phyloP scores from a whole-genome alignment of 1,139 yeast genomes.

The Blastobotrys raffinosifermentans region DNA sequence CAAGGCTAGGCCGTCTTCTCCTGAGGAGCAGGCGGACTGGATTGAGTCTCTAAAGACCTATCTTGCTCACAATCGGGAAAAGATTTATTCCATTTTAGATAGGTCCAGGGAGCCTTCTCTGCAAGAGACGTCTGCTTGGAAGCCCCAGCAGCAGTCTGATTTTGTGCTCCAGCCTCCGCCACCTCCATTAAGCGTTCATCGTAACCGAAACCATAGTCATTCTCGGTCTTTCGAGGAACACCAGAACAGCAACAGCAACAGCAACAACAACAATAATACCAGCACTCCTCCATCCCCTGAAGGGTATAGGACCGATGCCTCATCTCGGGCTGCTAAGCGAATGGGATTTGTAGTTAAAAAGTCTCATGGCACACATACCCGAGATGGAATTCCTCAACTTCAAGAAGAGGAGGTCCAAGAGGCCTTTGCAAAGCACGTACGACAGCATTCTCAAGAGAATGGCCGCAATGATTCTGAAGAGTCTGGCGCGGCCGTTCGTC shows the following conservation, averaged over 20 bases:
- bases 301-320: slow-evolving; percentile 1
- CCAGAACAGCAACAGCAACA: slow-evolving; percentile 5
- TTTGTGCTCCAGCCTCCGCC: slow-evolving; percentile 11
- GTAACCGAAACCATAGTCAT: too few relatives aligned
- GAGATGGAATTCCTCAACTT: slow-evolving; percentile 1
- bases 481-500: too few relatives aligned
- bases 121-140: neutral
- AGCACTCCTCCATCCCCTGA: slow-evolving; percentile 5
- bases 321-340: slow-evolving; percentile 45
- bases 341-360: slow-evolving; percentile 30
- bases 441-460: slow-evolving; percentile 1
- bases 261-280: neutral
- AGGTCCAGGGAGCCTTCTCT: slow-evolving; percentile 5
- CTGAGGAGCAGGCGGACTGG: slow-evolving; percentile 46
- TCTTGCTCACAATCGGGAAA: slow-evolving; percentile 25
- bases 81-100: slow-evolving; percentile 12
- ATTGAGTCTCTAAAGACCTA: slow-evolving; percentile 46
- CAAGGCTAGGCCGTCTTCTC: slow-evolving; percentile 31
- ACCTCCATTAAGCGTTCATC: neutral
- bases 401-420: neutral
- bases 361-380: slow-evolving; percentile 5
- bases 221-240: too few relatives aligned
- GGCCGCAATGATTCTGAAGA: too few relatives aligned
- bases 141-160: neutral
- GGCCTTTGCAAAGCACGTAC: too few relatives aligned